Base-by-base conservation (phyloP, 192 early-diverging fungal genomes). In the Piromyces sp. region DNA sequence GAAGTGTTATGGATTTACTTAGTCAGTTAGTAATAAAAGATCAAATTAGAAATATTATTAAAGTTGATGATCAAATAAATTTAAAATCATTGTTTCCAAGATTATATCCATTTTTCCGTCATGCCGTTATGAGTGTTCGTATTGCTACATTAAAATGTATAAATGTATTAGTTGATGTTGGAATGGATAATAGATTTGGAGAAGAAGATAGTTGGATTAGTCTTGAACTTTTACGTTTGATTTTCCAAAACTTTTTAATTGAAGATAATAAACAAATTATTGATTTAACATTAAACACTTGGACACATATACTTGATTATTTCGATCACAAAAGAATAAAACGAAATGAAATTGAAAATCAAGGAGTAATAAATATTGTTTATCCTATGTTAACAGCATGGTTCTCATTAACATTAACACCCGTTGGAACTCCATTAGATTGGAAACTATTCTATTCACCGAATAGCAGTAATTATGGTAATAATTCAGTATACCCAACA, bases 21-120 rank as follows among this genome's bases (percentile, higher is more conserved):
- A 93, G 95, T 0, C 90, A 93, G 58, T 87, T 99, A 80, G 91
- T 96, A 82, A 85, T 85, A 30, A 87, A 88, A 83, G 83, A 85
- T 26, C 81, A 84, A 79, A 85, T 91, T 79, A 80, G 82, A 29
- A 81, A 29, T 12, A 79, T 85, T 12, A 86, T 91, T 83, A 30
- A 80, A 40, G 15, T 82, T 12, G 30, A 30, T 82, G 6, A 30
- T 15, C 82, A 88, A 30, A 81, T 84, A 12, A 78, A 87, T 29
- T 86, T 96, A 16, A 81, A 87, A 0, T 87, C 89, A 36, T 87
- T 96, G 16, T 90, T 97, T n/a, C 95, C 96, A 12, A 89, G 94
- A 17, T 87, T 99, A 78, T 94, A 92, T 80, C 95, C 95, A n/a
- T 98, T 98, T 84, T 95, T 99, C 85, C 92, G 98, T 37, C 97